A percentile compares a stretch with the other conserved stretches of the same genome.
Evolutionary conservation across 805 yeast genomes (phyloP).

Genomic region (Candida maris): DNA sequence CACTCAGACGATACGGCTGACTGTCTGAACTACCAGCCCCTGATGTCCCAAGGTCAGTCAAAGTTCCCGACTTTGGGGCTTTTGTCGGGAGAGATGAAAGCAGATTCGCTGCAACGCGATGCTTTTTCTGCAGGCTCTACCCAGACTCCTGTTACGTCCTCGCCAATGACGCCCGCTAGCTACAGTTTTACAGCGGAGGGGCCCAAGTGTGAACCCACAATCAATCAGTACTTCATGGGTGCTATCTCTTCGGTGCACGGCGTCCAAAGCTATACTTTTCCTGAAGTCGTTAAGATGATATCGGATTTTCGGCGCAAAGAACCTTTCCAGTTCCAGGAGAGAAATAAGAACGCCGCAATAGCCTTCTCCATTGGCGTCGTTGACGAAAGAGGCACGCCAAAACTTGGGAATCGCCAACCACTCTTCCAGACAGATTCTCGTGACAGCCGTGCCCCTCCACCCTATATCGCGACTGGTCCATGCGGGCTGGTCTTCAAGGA

Average conservation of each 20-base stretch:
- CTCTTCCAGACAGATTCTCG: not conserved
- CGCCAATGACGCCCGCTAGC: not conserved
- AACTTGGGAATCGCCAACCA: not conserved
- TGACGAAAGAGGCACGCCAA: slow-evolving; percentile 29
- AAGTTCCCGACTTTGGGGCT: slow-evolving; percentile 4
- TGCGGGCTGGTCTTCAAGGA: slow-evolving; percentile 50
- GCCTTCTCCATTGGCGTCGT: slow-evolving; percentile 47
- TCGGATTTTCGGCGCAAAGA: slow-evolving; percentile 36
- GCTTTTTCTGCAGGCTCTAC: not conserved
- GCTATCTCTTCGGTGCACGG: slow-evolving; percentile 34
- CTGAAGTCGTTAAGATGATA: slow-evolving; percentile 53
- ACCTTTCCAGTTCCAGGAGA: slow-evolving; percentile 36
- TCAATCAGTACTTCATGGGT: slow-evolving; percentile 69
- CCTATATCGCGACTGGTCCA: slow-evolving; percentile 6
- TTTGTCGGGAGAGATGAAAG: slow-evolving; percentile 2
- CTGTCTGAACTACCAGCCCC: slow-evolving; percentile 23
- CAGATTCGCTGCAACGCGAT: not conserved
- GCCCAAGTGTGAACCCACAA: slow-evolving; percentile 52
- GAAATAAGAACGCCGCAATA: slow-evolving; percentile 35
- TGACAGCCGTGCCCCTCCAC: not conserved
- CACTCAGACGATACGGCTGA: slow-evolving; percentile 29
- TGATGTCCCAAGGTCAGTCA: slow-evolving; percentile 16
- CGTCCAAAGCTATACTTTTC: slow-evolving; percentile 46
- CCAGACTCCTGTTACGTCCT: not conserved
- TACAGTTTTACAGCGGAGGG: slow-evolving; percentile 15